Conservation (phyloP, 2,329 filamentous ascomycete genomes). For the Colletotrichum gloeosporioides region DNA sequence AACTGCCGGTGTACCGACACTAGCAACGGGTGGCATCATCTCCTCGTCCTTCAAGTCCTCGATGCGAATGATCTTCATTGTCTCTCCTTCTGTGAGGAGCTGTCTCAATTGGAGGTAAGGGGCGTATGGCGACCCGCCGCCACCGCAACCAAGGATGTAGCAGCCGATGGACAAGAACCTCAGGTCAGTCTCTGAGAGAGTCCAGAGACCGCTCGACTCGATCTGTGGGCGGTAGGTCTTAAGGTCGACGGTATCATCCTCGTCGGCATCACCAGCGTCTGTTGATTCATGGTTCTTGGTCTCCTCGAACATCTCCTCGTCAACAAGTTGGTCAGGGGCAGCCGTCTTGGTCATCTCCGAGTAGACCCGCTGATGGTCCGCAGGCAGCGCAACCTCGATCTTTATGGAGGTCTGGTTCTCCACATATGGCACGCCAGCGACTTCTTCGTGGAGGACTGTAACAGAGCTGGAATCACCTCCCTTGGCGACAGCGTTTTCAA, state of each 20-base stretch:
- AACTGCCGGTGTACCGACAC: slow-evolving; percentile 26
- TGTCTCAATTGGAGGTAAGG: slow-evolving; percentile 25
- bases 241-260: neutral
- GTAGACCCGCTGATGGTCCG: slow-evolving; percentile 24
- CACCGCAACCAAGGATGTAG: slow-evolving; percentile 29
- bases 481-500: slow-evolving; percentile 24
- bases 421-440: slow-evolving; percentile 26
- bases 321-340: neutral
- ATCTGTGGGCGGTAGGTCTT: slow-evolving; percentile 12
- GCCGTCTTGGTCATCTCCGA: slow-evolving; percentile 1
- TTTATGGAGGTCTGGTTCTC: slow-evolving; percentile 26
- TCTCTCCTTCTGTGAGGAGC: slow-evolving; percentile 22
- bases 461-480: slow-evolving; percentile 21
- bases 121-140: slow-evolving; percentile 27
- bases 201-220: slow-evolving; percentile 20
- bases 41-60: slow-evolving; percentile 26
- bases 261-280: neutral
- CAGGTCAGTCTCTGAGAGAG: slow-evolving; percentile 26
- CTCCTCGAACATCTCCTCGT: slow-evolving; percentile 17
- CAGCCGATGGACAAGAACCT: slow-evolving; percentile 28
- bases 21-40: slow-evolving; percentile 25
- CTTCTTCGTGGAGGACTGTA: slow-evolving; percentile 25
- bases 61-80: slow-evolving; percentile 23
- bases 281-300: slow-evolving; percentile 10
- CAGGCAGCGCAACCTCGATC: slow-evolving; percentile 24